phyloP scores from a whole-genome alignment of 805 yeast species.

The Debaryomyces tyrocola region DNA sequence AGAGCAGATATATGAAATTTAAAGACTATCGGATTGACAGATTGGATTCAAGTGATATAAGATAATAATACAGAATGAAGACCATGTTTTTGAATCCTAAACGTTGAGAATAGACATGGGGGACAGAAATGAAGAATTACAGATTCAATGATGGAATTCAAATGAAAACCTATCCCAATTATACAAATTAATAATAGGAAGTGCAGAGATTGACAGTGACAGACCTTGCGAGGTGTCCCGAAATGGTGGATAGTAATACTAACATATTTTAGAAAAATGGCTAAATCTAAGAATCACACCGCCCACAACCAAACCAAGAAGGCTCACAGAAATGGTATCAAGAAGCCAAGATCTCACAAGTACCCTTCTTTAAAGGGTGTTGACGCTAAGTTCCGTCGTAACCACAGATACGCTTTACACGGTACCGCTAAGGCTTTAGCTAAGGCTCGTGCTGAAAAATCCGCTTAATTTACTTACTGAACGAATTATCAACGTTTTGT shows the following conservation, averaged over 20 bases:
- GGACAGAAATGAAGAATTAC: too few relatives aligned
- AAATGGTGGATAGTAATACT: constrained; percentile 19
- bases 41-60: too few relatives aligned
- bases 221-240: neutral
- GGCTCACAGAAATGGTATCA: constrained; percentile 99
- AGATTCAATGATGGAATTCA: too few relatives aligned
- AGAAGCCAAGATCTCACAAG: constrained; percentile 98
- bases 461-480: constrained; percentile 28
- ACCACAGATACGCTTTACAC: constrained; percentile 98
- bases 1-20: too few relatives aligned
- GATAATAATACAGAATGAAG: too few relatives aligned
- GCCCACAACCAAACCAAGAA: constrained; percentile 99
- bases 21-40: too few relatives aligned
- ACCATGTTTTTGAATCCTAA: too few relatives aligned
- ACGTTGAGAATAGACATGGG: too few relatives aligned
- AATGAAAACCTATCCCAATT: too few relatives aligned
- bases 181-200: too few relatives aligned
- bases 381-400: constrained; percentile 98
- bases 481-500: constrained; percentile 4
- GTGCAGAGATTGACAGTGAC: too few relatives aligned
- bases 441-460: constrained; percentile 64
- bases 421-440: constrained; percentile 96
- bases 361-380: constrained; percentile 98
- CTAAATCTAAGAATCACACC: constrained; percentile 99
- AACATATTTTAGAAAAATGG: constrained; percentile 56